A percentile compares a stretch with the other conserved stretches of the same genome.
These are phyloP conservation scores for Amphibolis antarctica DNA, from an alignment of 106 monocot species.

Conservation along the genomic window DNA sequence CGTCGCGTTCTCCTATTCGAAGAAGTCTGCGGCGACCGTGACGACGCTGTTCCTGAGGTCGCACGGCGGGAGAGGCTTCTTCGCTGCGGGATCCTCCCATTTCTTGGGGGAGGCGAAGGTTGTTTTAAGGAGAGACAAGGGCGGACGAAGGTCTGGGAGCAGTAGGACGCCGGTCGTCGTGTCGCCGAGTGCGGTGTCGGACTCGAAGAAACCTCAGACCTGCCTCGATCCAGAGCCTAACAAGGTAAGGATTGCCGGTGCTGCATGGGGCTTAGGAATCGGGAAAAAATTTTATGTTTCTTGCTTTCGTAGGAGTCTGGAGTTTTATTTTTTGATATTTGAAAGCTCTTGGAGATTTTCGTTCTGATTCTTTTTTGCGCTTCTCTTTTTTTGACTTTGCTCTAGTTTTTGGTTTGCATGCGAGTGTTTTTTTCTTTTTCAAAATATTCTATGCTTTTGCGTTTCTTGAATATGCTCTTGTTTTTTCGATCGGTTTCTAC, in stretches of 20 bases:
- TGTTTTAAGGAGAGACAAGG: not conserved
- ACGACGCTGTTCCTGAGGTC: too few species aligned
- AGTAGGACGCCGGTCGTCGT: conserved; percentile 29
- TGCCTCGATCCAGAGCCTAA: conserved; percentile 85
- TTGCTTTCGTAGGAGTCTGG: not conserved
- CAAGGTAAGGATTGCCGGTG: conserved; percentile 19
- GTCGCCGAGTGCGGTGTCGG: conserved; percentile 64
- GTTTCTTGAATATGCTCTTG: too few species aligned
- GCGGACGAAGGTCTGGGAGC: not conserved
- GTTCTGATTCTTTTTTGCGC: too few species aligned
- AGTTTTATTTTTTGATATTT: too few species aligned
- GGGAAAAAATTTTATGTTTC: not conserved
- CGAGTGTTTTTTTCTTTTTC: too few species aligned
- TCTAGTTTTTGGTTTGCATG: too few species aligned
- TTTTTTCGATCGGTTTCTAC: too few species aligned
- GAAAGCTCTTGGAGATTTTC: too few species aligned
- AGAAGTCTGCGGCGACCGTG: too few species aligned
- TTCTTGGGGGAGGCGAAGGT: conserved; percentile 26
- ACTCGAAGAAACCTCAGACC: conserved; percentile 58
- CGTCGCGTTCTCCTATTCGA: too few species aligned
- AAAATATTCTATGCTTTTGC: too few species aligned
- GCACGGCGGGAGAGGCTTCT: not conserved
- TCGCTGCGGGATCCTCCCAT: conserved; percentile 23
- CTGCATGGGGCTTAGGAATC: not conserved
- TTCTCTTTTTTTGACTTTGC: too few species aligned